Evolutionary conservation across 257 asterid genomes (phyloP), one percentile per base, ranked within the genome.

Genomic region (Gynochthodes officinalis): DNA sequence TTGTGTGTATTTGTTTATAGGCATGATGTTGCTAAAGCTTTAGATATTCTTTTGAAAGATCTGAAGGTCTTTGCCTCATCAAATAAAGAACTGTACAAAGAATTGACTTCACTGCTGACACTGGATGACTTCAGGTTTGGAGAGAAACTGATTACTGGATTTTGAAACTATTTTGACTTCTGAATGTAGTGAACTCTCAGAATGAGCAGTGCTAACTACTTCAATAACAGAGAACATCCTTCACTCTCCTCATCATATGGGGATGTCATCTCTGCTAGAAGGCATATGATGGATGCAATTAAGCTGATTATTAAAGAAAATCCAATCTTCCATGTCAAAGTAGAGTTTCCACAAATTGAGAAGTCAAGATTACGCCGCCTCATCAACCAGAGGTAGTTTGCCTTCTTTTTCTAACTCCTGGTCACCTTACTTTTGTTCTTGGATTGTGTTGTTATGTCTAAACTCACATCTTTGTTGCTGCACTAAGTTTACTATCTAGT

Each of bases 281-380:
- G 77, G 76, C 74, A 58, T 58, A 73, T 88, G 73, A 46, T 84
- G 65, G 68, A 73, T 21, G 90, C 83, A 68, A 76, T 92, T 19
- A 80, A 72, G 69, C 61, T 25, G 16, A 53, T 89, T 57, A 84
- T 92, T 33, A 79, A 79, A 77, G 89, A 87, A 55, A 89, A 84
- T 76, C 97, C 97, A 19, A 84, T 82, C 48, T 83, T 92, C 50
- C 85, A 71, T 33, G 89, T 81, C 58, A 83, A 71, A 77, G 44
- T 78, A 9, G 64, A 58, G 67, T 82, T 85, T 73, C 97, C 96
- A 30, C 78, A 80, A 58, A 48, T 85, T 64, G 75, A 62, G 77
- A 83, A 83, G 73, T 80, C 97, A 19, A 84, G 97, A 77, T 82
- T 92, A 67, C 83, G 90, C 79, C 93, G 89, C 64, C 85, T 92